These are phyloP conservation scores for Pestalotiopsis sp. DNA, from an alignment of 2,329 filamentous ascomycete species.

Conservation along the genomic window DNA sequence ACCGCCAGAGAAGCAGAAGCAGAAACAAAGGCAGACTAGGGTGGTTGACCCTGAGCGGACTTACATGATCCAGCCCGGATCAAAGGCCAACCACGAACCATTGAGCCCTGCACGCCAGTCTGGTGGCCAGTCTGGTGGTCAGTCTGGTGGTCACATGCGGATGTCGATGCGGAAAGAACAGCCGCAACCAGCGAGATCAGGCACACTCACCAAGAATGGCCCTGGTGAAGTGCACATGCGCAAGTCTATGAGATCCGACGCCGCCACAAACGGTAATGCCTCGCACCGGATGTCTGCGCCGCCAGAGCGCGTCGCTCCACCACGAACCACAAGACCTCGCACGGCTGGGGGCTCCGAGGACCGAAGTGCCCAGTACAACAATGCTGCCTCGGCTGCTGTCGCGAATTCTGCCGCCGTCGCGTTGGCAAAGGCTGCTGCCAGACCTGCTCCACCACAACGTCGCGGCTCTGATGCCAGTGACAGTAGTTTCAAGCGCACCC, in stretches of 20 bases:
- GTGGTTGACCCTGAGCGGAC: constrained; percentile 15
- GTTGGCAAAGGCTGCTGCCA: constrained; percentile 7
- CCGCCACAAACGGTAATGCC: constrained; percentile 13
- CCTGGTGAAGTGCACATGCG: constrained; percentile 2
- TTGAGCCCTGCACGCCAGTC: constrained; percentile 16
- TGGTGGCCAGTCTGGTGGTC: not conserved
- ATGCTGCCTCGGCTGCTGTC: not conserved
- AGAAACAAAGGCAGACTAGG: constrained; percentile 27
- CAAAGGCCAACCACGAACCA: constrained; percentile 29
- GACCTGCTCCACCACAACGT: constrained; percentile 44
- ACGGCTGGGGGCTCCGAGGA: constrained; percentile 6
- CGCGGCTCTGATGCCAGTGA: constrained; percentile 69
- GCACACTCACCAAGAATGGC: not conserved
- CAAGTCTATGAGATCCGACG: constrained; percentile 17
- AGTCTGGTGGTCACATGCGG: constrained; percentile 25
- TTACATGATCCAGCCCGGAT: constrained; percentile 27
- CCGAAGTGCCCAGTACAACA: not conserved
- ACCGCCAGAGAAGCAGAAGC: constrained; percentile 23
- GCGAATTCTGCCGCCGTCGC: constrained; percentile 18
- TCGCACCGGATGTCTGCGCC: constrained; percentile 15
- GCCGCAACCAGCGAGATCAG: not conserved
- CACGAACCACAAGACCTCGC: constrained; percentile 9
- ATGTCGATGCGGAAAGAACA: constrained; percentile 25
- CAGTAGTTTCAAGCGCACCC: constrained; percentile 78
- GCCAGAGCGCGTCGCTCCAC: constrained; percentile 13